A percentile compares a stretch with the other conserved stretches of the same genome.
Conservation (phyloP, 2,329 filamentous ascomycete genomes). For the Penicillium sp. region DNA sequence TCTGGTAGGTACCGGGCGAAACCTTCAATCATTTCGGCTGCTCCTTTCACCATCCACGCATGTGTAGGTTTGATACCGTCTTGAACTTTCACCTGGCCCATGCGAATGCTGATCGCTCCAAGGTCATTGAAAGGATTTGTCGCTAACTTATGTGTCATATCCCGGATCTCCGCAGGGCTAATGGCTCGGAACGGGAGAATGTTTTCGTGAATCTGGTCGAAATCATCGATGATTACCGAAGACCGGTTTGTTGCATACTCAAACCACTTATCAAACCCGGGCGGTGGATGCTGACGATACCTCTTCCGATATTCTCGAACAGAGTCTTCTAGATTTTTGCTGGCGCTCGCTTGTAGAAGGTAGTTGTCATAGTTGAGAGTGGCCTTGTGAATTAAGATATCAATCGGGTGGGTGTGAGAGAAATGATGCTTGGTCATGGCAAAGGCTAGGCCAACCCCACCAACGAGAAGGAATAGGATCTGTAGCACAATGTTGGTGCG, state of each 20-base stretch:
- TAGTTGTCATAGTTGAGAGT: slow-evolving; percentile 57
- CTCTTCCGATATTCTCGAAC: slow-evolving; percentile 58
- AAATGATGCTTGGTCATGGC: slow-evolving; percentile 49
- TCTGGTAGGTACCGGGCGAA: slow-evolving; percentile 64
- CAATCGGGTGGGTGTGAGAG: slow-evolving; percentile 60
- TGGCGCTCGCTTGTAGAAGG: slow-evolving; percentile 54
- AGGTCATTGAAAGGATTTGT: slow-evolving; percentile 62
- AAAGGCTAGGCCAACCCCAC: slow-evolving; percentile 51
- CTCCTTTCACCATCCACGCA: slow-evolving; percentile 64
- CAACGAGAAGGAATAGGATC: slow-evolving; percentile 47
- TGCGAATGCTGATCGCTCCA: slow-evolving; percentile 62
- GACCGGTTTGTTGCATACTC: slow-evolving; percentile 59
- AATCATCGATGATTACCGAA: slow-evolving; percentile 64
- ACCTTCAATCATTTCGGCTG: slow-evolving; percentile 59
- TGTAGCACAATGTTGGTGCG: slow-evolving; percentile 43
- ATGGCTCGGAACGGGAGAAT: slow-evolving; percentile 62
- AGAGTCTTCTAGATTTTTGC: slow-evolving; percentile 56
- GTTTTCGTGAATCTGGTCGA: slow-evolving; percentile 64
- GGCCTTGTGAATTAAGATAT: slow-evolving; percentile 59
- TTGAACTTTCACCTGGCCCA: slow-evolving; percentile 58
- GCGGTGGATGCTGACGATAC: slow-evolving; percentile 62
- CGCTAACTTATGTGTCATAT: slow-evolving; percentile 59
- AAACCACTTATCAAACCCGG: slow-evolving; percentile 67
- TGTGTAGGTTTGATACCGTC: slow-evolving; percentile 61
- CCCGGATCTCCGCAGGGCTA: slow-evolving; percentile 57